phyloP scores from a whole-genome alignment of 352 stramenopile genomes.

The Pelagophyceae sp. region DNA sequence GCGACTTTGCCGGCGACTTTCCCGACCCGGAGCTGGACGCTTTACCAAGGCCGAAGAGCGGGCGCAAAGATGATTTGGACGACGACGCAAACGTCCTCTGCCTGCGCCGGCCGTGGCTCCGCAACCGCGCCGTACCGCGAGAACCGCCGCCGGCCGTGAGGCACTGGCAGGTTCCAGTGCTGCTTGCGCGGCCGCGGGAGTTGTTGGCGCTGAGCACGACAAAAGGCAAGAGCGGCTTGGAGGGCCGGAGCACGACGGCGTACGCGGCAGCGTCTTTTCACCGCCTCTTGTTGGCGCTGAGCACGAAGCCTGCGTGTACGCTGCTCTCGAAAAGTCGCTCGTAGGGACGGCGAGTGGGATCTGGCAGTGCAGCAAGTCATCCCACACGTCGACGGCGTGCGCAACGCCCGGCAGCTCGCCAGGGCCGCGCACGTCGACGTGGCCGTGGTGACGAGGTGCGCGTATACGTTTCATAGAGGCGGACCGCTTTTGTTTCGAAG shows the following conservation, averaged over 20 bases:
- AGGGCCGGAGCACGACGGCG: too few relatives aligned
- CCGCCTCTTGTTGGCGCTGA: too few relatives aligned
- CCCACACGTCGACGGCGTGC: slow-evolving; percentile 18
- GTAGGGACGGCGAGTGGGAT: slow-evolving; percentile 15
- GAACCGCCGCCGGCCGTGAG: not conserved
- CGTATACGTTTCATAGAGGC: too few relatives aligned
- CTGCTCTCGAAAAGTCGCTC: too few relatives aligned
- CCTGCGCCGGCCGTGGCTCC: not conserved
- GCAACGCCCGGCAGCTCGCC: not conserved
- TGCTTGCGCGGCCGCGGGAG: slow-evolving; percentile 7
- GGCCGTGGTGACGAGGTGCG: not conserved
- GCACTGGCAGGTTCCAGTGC: slow-evolving; percentile 2
- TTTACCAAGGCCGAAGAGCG: too few relatives aligned
- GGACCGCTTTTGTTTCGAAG: too few relatives aligned
- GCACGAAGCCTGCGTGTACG: too few relatives aligned
- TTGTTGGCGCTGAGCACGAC: not conserved
- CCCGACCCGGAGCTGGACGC: not conserved
- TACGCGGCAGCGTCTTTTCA: too few relatives aligned
- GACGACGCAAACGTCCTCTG: slow-evolving; percentile 11
- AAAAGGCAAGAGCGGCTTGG: too few relatives aligned
- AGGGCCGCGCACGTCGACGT: slow-evolving; percentile 1
- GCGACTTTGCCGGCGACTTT: not conserved
- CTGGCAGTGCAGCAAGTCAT: slow-evolving; percentile 19
- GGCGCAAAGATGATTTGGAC: not conserved
- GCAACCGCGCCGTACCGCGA: not conserved